phyloP scores from a whole-genome alignment of 192 early-diverging fungal species.

The Tieghemiomyces parasiticus region DNA sequence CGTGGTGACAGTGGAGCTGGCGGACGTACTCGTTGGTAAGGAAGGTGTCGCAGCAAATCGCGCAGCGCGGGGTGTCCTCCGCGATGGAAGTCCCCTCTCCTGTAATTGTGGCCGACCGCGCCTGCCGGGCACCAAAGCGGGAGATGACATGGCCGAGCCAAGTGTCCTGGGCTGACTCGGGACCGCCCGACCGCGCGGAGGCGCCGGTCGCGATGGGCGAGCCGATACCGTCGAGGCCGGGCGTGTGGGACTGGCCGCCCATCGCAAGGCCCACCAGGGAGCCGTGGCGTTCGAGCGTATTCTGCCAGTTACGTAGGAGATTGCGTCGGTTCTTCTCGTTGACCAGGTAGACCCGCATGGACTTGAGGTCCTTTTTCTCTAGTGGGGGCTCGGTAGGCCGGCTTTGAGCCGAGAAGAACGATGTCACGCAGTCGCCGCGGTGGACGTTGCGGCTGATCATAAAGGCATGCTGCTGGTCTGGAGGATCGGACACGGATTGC shows the following conservation, averaged over 20 bases:
- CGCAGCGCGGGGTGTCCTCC: slow-evolving; percentile 9
- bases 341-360: neutral
- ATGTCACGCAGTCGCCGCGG: neutral
- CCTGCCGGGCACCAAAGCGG: neutral
- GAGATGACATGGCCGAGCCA: neutral
- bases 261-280: no score
- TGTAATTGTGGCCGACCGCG: no score
- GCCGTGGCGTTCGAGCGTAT: no score
- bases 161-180: neutral
- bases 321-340: neutral
- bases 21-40: slow-evolving; percentile 12
- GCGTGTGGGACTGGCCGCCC: no score
- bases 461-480: no score
- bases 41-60: slow-evolving; percentile 18
- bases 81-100: neutral
- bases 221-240: no score
- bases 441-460: neutral
- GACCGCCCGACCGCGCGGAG: no score
- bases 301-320: neutral
- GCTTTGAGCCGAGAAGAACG: neutral
- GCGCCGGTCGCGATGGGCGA: no score
- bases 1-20: slow-evolving; percentile 14
- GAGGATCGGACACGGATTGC: no score
- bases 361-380: neutral
- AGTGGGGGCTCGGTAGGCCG: neutral